Evolutionary conservation across 257 asterid genomes (phyloP), one percentile per base, ranked within the genome.

Genomic region (Fraxinus anomala): DNA sequence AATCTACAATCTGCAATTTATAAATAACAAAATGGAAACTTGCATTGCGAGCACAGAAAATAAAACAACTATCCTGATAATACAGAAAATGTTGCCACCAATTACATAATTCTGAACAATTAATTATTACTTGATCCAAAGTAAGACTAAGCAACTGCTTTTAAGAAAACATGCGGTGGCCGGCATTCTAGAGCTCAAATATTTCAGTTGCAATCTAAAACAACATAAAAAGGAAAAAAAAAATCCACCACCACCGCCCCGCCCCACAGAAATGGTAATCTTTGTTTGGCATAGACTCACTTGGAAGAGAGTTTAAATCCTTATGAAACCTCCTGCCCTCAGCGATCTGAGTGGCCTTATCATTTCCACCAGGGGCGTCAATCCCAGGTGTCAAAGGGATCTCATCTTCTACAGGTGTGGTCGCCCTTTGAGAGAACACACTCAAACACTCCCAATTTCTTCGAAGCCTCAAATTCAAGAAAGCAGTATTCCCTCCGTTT

Each of bases 241-340:
- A 37, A 37, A 37, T 37, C 39, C 39, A 36, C 9, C 1, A 0
- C 42, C 42, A 0, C 42, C 10, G 12, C 10, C 42, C 11, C 2
- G 12, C 6, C 42, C 11, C 44, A 0, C 44, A 74, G 54, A 69
- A 31, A 74, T 0, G 4, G 14, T 1, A 23, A 24, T 67, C 47
- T 30, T 17, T 65, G 40, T 10, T 49, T 19, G 24, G 14, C 10
- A 42, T 59, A 49, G 23, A 87, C 97, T 84, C 71, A 96, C 99
- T 96, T 49, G 98, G 99, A 71, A 93, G 90, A 75, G 86, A 84
- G 81, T 86, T 92, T 73, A 93, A 84, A 80, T 93, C 97, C 84
- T 80, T 89, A 81, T 91, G 97, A 85, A 84, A 91, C 26, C 79
- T 85, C 49, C 84, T 74, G 36, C 90, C 44, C 17, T 61, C 67